A percentile compares a stretch with the other conserved stretches of the same genome.
phyloP scores from a whole-genome alignment of 1,284 basidiomycete genomes.

The Papiliotrema fonsecae region DNA sequence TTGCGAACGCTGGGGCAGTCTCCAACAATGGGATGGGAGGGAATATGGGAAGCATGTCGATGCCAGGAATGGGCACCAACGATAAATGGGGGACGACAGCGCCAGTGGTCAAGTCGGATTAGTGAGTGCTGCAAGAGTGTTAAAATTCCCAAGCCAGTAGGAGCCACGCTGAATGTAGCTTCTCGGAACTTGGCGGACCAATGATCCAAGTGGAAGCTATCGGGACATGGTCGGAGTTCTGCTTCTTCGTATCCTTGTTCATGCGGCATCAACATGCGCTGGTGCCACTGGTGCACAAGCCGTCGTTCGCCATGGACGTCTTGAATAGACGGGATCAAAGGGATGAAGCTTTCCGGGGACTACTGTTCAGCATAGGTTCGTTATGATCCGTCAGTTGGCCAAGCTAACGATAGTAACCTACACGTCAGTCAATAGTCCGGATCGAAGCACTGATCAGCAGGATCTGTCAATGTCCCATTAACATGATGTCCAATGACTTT shows the following conservation, averaged over 20 bases:
- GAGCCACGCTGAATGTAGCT: not conserved
- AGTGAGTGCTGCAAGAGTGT: not conserved
- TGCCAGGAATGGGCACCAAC: not conserved
- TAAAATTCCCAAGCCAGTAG: not conserved
- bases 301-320: slow-evolving; percentile 27
- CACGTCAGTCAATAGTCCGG: slow-evolving; percentile 9
- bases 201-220: slow-evolving; percentile 17
- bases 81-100: not conserved
- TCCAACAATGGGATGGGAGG: not conserved
- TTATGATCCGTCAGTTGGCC: not conserved
- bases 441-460: slow-evolving; percentile 1
- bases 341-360: slow-evolving; percentile 26
- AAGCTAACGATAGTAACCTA: slow-evolving; percentile 16
- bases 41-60: not conserved
- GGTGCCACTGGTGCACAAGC: slow-evolving; percentile 30
- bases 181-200: not conserved
- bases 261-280: slow-evolving; percentile 29
- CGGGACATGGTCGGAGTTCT: slow-evolving; percentile 22
- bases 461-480: slow-evolving; percentile 27
- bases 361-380: slow-evolving; percentile 25
- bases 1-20: not conserved
- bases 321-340: slow-evolving; percentile 20
- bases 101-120: slow-evolving; percentile 1
- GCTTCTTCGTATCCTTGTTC: slow-evolving; percentile 26
- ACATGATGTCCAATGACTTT: slow-evolving; percentile 16